Evolutionary conservation across 2,329 filamentous ascomycete species (phyloP).

Genomic region (Grosmannia huntii): DNA sequence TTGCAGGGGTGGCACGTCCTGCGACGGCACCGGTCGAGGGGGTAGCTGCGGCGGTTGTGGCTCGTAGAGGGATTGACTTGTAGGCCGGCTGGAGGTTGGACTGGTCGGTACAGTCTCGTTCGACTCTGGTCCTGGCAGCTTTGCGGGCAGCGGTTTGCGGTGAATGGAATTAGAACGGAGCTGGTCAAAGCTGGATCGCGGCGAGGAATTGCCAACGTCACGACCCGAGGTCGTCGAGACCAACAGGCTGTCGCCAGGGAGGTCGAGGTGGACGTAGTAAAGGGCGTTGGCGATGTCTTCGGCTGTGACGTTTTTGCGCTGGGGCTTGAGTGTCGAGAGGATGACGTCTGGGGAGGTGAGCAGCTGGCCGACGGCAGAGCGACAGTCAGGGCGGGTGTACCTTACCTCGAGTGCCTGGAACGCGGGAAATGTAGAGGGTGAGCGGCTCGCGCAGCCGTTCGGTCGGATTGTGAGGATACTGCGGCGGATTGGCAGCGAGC

Average conservation of each 20-base stretch:
- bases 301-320: conserved; percentile 74
- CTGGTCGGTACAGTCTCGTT: not conserved
- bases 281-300: conserved; percentile 79
- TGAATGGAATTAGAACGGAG: conserved; percentile 24
- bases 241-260: conserved; percentile 40
- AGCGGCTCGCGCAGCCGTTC: conserved; percentile 57
- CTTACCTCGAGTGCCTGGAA: conserved; percentile 76
- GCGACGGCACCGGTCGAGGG: not conserved
- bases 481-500: conserved; percentile 75
- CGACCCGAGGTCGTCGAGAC: conserved; percentile 25
- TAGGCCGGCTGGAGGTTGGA: not conserved
- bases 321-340: conserved; percentile 80
- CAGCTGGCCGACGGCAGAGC: not conserved
- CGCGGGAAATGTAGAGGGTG: conserved; percentile 81
- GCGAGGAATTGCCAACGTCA: not conserved
- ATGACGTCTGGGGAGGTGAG: conserved; percentile 57
- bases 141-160: conserved; percentile 35
- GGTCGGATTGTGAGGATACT: conserved; percentile 67
- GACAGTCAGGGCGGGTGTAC: not conserved
- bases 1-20: not conserved
- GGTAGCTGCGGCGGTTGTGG: not conserved
- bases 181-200: not conserved
- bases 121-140: not conserved
- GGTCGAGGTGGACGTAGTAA: conserved; percentile 79
- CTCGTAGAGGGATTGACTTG: not conserved